Evolutionary conservation across 495 filamentous ascomycete genomes (phyloP), one percentile per base, ranked within the genome.

Genomic region (Evernia prunastri): DNA sequence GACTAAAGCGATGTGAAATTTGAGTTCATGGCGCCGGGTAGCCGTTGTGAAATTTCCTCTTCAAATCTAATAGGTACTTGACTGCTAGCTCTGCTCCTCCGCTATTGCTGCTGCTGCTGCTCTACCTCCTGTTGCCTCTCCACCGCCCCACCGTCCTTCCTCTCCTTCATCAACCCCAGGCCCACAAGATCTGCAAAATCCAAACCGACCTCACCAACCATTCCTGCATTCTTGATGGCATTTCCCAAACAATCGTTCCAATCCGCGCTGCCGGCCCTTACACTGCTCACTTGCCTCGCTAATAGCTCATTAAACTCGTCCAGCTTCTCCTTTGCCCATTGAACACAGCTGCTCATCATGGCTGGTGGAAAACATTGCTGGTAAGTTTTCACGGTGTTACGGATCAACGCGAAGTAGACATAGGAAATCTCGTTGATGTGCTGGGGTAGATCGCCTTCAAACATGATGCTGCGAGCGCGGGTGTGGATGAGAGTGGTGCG

Each of bases 341-440:
- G 91, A 58, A 99, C 92, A 68, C 90, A 92, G 6, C 92, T 91
- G 68, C 89, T 94, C 79, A 89, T 91, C 81, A 94, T 89, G 27
- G 84, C 76, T 27, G 88, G 80, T 5, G 92, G 89, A 72, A 97
- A 99, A 72, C 91, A 96, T 65, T 85, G 81, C 72, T 96, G 90
- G 72, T 92, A 97, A 69, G 89, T 90, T 70, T 80, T 83, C 65
- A 96, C 86, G 9, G 93, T 96, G 73, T 96, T 96, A 60, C 86
- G 85, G 73, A 97, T 95, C 67, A 96, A 83, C 35, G 86, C 89
- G 79, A 99, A 99, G 74, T 96, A 96, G 59, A 97, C 92, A 66
- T 89, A 96, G 5, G 94, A 93, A n/a, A 99, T 82, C 72, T 96
- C 89, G 78, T 89, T 96, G 70, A 97, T 92, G 75, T 99, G 97